phyloP scores from a whole-genome alignment of 2,329 filamentous ascomycete genomes.

The Trichophyton simii region DNA sequence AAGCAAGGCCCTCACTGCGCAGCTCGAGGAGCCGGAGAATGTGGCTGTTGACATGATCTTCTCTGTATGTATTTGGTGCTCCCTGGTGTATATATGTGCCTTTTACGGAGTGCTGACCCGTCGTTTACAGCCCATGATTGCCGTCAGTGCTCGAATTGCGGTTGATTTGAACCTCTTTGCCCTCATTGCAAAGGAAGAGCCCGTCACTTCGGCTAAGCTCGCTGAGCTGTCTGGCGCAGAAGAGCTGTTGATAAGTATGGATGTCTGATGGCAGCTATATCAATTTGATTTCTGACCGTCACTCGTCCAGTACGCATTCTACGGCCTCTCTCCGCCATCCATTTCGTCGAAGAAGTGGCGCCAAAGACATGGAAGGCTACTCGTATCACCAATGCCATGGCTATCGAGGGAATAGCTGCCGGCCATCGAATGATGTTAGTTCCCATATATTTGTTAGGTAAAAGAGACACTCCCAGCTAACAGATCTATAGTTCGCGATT shows the following conservation, averaged over 20 bases:
- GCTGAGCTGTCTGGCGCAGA: constrained; percentile 5
- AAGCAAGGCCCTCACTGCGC: not conserved
- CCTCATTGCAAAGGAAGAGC: constrained; percentile 3
- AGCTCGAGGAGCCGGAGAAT: constrained; percentile 6
- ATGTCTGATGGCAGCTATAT: no score
- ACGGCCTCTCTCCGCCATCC: not conserved
- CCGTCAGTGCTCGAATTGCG: constrained; percentile 5
- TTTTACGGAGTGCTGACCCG: not conserved
- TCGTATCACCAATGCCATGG: constrained; percentile 1
- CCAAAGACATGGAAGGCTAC: constrained; percentile 6
- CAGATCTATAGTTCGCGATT: not conserved
- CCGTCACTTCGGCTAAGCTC: constrained; percentile 1
- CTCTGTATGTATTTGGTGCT: not conserved
- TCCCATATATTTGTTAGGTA: not conserved
- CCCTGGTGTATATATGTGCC: not conserved
- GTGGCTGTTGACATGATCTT: constrained; percentile 4
- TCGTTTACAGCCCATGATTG: constrained; percentile 1
- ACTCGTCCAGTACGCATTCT: not conserved
- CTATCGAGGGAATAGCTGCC: constrained; percentile 3
- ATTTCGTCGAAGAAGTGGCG: constrained; percentile 4
- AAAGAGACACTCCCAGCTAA: not conserved
- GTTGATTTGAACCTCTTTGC: constrained; percentile 5
- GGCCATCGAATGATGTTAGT: constrained; percentile 4
- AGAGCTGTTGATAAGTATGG: constrained; percentile 5
- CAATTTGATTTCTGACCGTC: not conserved